Evolutionary conservation across 2,329 filamentous ascomycete species (phyloP).

Genomic region (Alternaria sp.): DNA sequence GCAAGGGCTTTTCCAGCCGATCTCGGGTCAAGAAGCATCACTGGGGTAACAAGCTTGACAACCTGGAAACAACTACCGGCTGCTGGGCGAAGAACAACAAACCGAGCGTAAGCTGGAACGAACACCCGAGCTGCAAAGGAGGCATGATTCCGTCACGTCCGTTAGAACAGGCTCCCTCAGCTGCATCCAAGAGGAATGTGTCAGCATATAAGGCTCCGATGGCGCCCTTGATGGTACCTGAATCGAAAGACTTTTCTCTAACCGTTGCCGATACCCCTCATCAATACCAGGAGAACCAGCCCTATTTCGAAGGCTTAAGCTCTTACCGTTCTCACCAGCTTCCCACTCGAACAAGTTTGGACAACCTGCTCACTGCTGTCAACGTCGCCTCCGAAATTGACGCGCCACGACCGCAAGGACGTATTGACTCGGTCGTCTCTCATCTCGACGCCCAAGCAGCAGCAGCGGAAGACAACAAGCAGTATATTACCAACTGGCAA

Average conservation of each 20-base stretch:
- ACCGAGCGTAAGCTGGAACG: constrained; percentile 42
- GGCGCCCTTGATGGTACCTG: constrained; percentile 27
- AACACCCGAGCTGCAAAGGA: constrained; percentile 39
- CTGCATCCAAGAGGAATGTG: neutral
- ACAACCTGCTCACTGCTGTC: constrained; percentile 35
- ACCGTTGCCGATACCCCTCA: constrained; percentile 14
- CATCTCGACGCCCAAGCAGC: constrained; percentile 32
- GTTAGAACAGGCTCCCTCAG: neutral
- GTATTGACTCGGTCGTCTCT: constrained; percentile 33
- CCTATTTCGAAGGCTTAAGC: neutral
- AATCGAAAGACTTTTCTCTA: constrained; percentile 22
- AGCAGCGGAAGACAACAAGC: constrained; percentile 21
- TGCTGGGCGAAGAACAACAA: constrained; percentile 45
- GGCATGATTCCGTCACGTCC: neutral
- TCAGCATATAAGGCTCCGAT: constrained; percentile 12
- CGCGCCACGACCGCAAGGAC: constrained; percentile 32
- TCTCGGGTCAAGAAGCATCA: constrained; percentile 47
- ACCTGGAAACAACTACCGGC: constrained; percentile 37
- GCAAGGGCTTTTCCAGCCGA: constrained; percentile 34
- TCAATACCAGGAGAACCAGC: neutral
- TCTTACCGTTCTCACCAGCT: constrained; percentile 15
- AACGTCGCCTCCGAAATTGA: constrained; percentile 36
- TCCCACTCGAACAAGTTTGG: constrained; percentile 25
- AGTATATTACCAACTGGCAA: constrained; percentile 11
- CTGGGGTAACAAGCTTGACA: constrained; percentile 36